A percentile compares a stretch with the other conserved stretches of the same genome.
phyloP scores from a whole-genome alignment of 2,329 filamentous ascomycete genomes.

The Fusarium chaquense region DNA sequence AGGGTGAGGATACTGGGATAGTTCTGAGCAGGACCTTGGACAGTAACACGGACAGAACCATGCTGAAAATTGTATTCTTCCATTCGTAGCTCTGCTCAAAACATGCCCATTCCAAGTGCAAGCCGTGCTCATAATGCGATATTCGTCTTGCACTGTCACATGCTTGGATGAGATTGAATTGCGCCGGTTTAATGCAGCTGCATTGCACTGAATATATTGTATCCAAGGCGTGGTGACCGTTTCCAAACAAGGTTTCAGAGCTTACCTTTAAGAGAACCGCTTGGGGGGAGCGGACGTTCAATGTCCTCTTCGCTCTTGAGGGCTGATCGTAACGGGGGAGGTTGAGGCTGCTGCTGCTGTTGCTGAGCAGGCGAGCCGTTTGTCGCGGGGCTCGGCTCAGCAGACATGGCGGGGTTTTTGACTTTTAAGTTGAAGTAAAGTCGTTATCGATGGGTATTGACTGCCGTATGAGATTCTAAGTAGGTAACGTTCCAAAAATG shows the following conservation, averaged over 20 bases:
- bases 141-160: slow-evolving; percentile 9
- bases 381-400: slow-evolving; percentile 41
- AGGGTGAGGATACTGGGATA: slow-evolving; percentile 12
- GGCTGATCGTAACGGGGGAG: slow-evolving; percentile 56
- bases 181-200: background rate
- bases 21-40: background rate
- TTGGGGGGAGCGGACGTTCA: slow-evolving; percentile 53
- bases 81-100: slow-evolving; percentile 1
- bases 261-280: slow-evolving; percentile 59
- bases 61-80: background rate
- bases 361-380: slow-evolving; percentile 35
- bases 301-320: slow-evolving; percentile 59
- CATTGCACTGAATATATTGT: background rate
- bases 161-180: slow-evolving; percentile 17
- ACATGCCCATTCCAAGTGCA: background rate
- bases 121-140: background rate
- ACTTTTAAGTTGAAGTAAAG: background rate
- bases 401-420: slow-evolving; percentile 45
- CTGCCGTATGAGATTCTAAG: background rate
- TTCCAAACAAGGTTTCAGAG: slow-evolving; percentile 26
- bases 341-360: slow-evolving; percentile 42
- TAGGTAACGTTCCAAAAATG: background rate
- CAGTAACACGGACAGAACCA: background rate
- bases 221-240: background rate
- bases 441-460: background rate